These are phyloP conservation scores for Mycena maculata DNA, from an alignment of 768 basidiomycete species.

Conservation along the genomic window DNA sequence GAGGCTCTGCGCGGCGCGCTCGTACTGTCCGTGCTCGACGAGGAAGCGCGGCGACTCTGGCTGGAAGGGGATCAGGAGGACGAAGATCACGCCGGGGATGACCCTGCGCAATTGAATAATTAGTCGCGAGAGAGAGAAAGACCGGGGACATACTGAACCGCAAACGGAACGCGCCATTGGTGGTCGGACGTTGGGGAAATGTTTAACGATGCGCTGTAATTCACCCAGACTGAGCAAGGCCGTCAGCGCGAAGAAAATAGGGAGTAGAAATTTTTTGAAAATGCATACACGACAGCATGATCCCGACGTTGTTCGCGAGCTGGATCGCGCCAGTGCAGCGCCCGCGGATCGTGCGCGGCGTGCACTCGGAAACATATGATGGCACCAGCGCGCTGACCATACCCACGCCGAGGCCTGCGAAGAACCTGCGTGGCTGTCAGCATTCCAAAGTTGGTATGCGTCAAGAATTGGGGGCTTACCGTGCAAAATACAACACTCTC, in stretches of 20 bases:
- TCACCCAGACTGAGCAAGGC: constrained; percentile 59
- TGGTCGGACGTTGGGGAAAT: constrained; percentile 48
- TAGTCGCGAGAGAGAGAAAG: background rate
- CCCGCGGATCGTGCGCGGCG: constrained; percentile 60
- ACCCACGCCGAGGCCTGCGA: constrained; percentile 74
- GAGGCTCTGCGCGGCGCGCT: constrained; percentile 54
- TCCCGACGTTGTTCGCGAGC: constrained; percentile 50
- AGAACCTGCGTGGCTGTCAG: constrained; percentile 61
- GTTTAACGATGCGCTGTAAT: constrained; percentile 55
- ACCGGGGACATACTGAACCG: constrained; percentile 50
- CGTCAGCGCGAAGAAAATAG: background rate
- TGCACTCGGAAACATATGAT: constrained; percentile 63
- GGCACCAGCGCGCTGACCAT: constrained; percentile 64
- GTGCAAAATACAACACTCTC: constrained; percentile 22
- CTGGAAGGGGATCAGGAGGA: constrained; percentile 58
- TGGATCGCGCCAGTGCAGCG: constrained; percentile 61
- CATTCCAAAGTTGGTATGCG: background rate
- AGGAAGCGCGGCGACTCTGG: constrained; percentile 70
- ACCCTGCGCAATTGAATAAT: constrained; percentile 41
- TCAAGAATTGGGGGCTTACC: no score
- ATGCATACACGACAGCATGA: constrained; percentile 51
- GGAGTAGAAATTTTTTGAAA: background rate
- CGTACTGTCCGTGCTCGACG: constrained; percentile 57
- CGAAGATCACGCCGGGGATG: constrained; percentile 63
- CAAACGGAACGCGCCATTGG: constrained; percentile 67